phyloP scores from a whole-genome alignment of 2,329 filamentous ascomycete species.

The Fusarium aywerte region DNA sequence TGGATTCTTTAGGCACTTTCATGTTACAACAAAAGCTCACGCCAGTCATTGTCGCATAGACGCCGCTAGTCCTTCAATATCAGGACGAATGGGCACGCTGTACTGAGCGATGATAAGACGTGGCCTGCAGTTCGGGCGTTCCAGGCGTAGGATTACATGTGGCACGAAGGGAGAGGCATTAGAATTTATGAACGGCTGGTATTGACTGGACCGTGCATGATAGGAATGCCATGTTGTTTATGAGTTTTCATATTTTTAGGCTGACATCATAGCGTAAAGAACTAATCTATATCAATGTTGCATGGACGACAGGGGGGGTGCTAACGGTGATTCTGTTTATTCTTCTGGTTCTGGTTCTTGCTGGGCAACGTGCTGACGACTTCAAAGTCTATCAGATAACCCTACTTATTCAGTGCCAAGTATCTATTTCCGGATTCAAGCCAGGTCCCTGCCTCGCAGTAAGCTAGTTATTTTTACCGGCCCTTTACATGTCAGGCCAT shows the following conservation, averaged over 20 bases:
- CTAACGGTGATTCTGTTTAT: background rate
- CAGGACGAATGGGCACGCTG: slow-evolving; percentile 9
- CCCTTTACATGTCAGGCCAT: no score
- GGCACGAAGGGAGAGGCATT: slow-evolving; percentile 24
- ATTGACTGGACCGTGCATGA: slow-evolving; percentile 6
- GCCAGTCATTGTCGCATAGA: slow-evolving; percentile 18
- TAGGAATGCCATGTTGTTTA: slow-evolving; percentile 22
- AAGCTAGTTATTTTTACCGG: no score
- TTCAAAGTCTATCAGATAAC: no score
- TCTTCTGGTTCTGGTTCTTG: background rate
- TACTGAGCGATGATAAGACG: slow-evolving; percentile 34
- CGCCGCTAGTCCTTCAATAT: background rate
- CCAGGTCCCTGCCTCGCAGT: no score
- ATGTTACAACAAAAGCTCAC: slow-evolving; percentile 29
- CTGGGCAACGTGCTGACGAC: background rate
- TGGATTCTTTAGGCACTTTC: slow-evolving; percentile 25
- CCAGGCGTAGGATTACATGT: slow-evolving; percentile 41
- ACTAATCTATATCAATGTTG: slow-evolving; percentile 26
- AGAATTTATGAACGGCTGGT: slow-evolving; percentile 4
- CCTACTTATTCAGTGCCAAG: background rate
- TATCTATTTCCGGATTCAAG: background rate
- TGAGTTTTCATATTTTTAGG: slow-evolving; percentile 30
- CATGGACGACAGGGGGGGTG: background rate
- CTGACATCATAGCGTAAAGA: slow-evolving; percentile 31
- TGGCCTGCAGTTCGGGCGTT: slow-evolving; percentile 45